Base-by-base conservation (phyloP, 331 rosid genomes). In the Quercus tomentella region DNA sequence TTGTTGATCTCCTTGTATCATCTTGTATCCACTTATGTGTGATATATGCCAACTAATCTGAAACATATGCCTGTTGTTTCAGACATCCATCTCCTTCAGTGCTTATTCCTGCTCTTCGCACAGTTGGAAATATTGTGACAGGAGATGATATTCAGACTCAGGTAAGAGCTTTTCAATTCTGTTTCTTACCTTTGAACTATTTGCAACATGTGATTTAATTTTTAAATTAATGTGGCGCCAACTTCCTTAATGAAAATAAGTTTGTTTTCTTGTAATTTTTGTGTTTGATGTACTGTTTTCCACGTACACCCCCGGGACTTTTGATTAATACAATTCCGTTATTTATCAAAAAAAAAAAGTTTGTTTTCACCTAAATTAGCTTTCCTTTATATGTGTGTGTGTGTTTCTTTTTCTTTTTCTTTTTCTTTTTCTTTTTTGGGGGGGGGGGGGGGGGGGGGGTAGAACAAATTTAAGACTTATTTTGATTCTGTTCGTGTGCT, bases 61-160 rank as follows among this genome's bases (percentile, higher is more conserved):
- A 56, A 77, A 7, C 41, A 1, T 57, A 5, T 56, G 33, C 33
- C 15, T 86, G 52, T 63, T 79, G 62, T 61, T 88, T 21, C 76
- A 93, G 98, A 82, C 98, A 93, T 76, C 97, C 97, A 41, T 90
- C 97, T 43, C 97, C 98, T 57, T 86, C 98, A 0, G 98, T 93
- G 82, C 86, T 93, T 55, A 91, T 93, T 72, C 98, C 98, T 55
- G 96, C 98, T 37, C 95, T 93, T 81, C 98, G 98, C 79, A 91
- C 98, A 1, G 97, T 92, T 67, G 98, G 98, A 82, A 93, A 93
- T 86, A 91, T 93, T 85, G 98, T 91, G 76, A 93, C 97, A 0
- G 98, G 98, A 77, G 98, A 93, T 57, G 98, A 93, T 77, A 12
- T 82, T n/a, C 98, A 93, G 82, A 93, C 98, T 69, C 98, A 91